Conservation (phyloP, 345 rosid genomes). For the Euphorbia peplus region DNA sequence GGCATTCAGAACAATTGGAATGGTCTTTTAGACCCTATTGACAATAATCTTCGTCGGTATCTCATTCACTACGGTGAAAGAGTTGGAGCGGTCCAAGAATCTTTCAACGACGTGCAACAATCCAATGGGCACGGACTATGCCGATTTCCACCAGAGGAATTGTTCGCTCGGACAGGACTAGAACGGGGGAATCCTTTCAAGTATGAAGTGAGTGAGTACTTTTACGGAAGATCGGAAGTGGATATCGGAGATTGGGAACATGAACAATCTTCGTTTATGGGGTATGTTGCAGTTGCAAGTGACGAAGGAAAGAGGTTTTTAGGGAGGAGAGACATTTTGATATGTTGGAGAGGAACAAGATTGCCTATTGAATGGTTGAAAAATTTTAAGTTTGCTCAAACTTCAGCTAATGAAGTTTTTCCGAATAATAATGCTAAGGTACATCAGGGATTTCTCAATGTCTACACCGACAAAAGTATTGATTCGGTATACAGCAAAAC, state of each 20-base stretch:
- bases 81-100: background rate
- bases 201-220: slow-evolving; percentile 23
- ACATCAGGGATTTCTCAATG: slow-evolving; percentile 11
- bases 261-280: slow-evolving; percentile 16
- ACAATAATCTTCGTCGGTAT: slow-evolving; percentile 26
- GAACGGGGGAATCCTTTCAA: slow-evolving; percentile 27
- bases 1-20: slow-evolving; percentile 28
- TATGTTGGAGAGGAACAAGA: slow-evolving; percentile 35
- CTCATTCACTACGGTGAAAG: slow-evolving; percentile 30
- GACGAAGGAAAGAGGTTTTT: slow-evolving; percentile 23
- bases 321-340: slow-evolving; percentile 36
- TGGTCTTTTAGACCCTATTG: slow-evolving; percentile 28
- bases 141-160: slow-evolving; percentile 7
- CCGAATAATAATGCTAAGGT: slow-evolving; percentile 8
- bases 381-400: background rate
- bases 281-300: slow-evolving; percentile 29
- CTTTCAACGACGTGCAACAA: slow-evolving; percentile 4
- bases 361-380: background rate
- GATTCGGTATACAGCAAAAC: slow-evolving; percentile 11
- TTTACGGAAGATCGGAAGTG: slow-evolving; percentile 15
- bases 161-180: slow-evolving; percentile 20
- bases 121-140: slow-evolving; percentile 14
- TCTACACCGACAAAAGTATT: slow-evolving; percentile 6
- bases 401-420: slow-evolving; percentile 17
- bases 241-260: background rate